These are phyloP conservation scores for Secale cereale DNA, from an alignment of 176 grass and related monocot genomes.

Conservation along the genomic window DNA sequence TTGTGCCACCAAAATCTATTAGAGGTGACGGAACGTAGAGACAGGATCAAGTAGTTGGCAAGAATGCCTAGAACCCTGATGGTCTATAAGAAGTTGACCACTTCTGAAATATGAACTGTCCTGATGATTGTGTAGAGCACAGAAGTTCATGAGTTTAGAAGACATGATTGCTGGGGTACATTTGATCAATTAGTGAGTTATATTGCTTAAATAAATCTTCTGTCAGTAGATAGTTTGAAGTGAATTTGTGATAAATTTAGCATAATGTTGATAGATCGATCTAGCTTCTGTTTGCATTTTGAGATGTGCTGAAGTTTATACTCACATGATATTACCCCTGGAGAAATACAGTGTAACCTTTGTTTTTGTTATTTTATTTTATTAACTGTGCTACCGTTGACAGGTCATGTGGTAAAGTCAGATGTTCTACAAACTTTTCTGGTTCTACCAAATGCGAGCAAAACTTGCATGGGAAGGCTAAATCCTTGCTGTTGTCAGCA, in stretches of 20 bases:
- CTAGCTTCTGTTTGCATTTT: not conserved
- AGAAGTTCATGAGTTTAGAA: not conserved
- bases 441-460: not conserved
- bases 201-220: not conserved
- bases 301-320: not conserved
- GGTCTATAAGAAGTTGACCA: not conserved
- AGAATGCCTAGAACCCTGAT: not conserved
- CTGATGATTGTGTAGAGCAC: not conserved
- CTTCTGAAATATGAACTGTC: not conserved
- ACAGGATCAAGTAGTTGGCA: not conserved
- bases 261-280: not conserved
- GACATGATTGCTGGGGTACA: not conserved
- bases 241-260: not conserved
- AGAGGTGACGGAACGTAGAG: not conserved
- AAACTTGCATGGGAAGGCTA: conserved; percentile 13
- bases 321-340: not conserved
- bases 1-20: not conserved
- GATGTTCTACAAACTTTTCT: not conserved
- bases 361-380: not conserved
- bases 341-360: not conserved
- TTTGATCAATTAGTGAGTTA: not conserved
- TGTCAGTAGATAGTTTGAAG: not conserved
- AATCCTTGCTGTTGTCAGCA: conserved; percentile 23
- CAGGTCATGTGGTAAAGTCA: conserved; percentile 26
- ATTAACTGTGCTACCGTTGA: conserved; percentile 13